phyloP scores from a whole-genome alignment of 1,284 basidiomycete genomes.

The Naganishia sp. region DNA sequence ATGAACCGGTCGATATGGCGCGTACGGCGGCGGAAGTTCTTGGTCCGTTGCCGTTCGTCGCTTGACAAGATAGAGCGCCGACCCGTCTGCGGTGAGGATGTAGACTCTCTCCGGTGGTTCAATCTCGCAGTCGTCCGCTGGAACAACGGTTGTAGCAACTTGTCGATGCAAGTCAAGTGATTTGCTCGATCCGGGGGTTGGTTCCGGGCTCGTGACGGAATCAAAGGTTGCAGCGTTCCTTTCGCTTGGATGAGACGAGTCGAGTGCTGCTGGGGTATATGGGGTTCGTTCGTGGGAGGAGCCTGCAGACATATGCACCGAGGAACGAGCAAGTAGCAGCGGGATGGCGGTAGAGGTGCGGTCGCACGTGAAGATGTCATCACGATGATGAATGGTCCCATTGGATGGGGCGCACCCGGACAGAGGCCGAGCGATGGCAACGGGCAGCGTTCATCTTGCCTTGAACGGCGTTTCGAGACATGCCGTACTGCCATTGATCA shows the following conservation, averaged over 20 bases:
- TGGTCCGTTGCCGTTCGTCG: slow-evolving; percentile 38
- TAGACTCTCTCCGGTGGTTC: slow-evolving; percentile 34
- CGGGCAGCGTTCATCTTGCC: not conserved
- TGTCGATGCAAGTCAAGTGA: not conserved
- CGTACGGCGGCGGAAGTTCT: slow-evolving; percentile 46
- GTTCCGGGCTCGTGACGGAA: not conserved
- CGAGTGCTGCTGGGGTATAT: not conserved
- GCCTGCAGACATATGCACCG: not conserved
- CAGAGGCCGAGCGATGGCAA: not conserved
- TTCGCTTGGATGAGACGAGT: not conserved
- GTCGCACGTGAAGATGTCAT: not conserved
- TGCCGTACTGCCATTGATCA: not conserved
- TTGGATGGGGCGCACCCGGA: not conserved
- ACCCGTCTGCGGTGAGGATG: slow-evolving; percentile 50
- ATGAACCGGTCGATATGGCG: slow-evolving; percentile 28
- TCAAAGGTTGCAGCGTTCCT: not conserved
- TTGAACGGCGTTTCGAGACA: not conserved
- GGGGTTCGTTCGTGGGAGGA: not conserved
- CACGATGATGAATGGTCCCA: not conserved
- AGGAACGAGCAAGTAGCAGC: too few species aligned
- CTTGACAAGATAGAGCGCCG: slow-evolving; percentile 44
- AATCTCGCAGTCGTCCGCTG: not conserved
- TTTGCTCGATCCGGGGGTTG: too few species aligned
- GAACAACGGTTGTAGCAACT: not conserved
- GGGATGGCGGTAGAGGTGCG: too few species aligned